Evolutionary conservation across 192 early-diverging fungal genomes (phyloP).

Genomic region (Coemansia sp.): DNA sequence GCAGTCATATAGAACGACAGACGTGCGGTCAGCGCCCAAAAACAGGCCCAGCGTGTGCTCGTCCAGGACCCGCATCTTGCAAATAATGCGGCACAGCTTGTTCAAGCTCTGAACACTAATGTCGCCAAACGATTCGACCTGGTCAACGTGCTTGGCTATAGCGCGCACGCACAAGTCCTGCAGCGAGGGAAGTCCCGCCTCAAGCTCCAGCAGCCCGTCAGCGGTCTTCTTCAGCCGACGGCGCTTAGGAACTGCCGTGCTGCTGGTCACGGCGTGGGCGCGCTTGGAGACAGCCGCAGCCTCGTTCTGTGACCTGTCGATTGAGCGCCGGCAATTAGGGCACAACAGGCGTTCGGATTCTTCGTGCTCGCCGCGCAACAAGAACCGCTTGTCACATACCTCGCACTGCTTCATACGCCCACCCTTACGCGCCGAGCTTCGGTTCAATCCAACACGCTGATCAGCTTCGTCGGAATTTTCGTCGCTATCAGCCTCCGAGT

Average conservation of each 20-base stretch:
- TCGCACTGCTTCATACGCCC: slow-evolving; percentile 49
- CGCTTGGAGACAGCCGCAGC: slow-evolving; percentile 17
- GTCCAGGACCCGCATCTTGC: slow-evolving; percentile 72
- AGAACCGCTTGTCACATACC: slow-evolving; percentile 44
- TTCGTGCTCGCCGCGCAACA: slow-evolving; percentile 32
- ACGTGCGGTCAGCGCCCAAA: slow-evolving; percentile 61
- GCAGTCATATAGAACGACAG: slow-evolving; percentile 79
- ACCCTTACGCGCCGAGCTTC: slow-evolving; percentile 51
- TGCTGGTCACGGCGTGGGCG: slow-evolving; percentile 7
- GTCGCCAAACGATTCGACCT: slow-evolving; percentile 85
- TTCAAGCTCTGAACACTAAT: slow-evolving; percentile 71
- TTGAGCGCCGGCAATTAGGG: slow-evolving; percentile 36
- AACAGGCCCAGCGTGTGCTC: slow-evolving; percentile 71
- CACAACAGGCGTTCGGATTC: slow-evolving; percentile 27
- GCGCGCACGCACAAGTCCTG: slow-evolving; percentile 71
- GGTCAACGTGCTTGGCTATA: slow-evolving; percentile 78
- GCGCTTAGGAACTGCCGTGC: slow-evolving; percentile 8
- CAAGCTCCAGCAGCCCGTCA: slow-evolving; percentile 58
- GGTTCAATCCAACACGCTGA: slow-evolving; percentile 34
- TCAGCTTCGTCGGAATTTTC: slow-evolving; percentile 26
- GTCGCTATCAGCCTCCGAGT: slow-evolving; percentile 10
- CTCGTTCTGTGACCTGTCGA: slow-evolving; percentile 27
- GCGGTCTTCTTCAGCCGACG: slow-evolving; percentile 42
- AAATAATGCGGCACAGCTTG: slow-evolving; percentile 77
- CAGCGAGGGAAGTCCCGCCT: slow-evolving; percentile 61